Base-by-base conservation (phyloP, 441 rosid genomes). In the Pelargonium citronellum region DNA sequence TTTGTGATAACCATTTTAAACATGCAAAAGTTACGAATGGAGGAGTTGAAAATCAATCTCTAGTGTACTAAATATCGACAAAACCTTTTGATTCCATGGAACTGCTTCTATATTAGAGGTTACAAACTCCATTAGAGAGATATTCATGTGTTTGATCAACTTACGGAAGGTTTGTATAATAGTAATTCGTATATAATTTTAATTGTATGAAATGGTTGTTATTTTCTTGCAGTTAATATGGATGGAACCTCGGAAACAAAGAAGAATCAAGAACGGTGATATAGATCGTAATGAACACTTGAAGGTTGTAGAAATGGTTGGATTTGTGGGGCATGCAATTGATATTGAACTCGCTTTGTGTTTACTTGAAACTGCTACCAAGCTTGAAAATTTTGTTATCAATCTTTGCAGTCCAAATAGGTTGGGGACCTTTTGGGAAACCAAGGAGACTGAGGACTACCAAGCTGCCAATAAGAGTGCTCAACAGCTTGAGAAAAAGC, bases 171-270 rank as follows among this genome's bases (percentile, higher is more conserved):
- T 39, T 39, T 39, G 0, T 39, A 7, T 39, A 3, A 0, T 39
- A 7, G 8, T 39, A 3, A 39, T 39, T 7, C 43, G 43, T 39
- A 27, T 27, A 27, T 27, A 27, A 27, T 24, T 58, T 20, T 10
- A 60, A 12, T 11, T 19, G 24, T 8, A 60, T 60, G 64, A 60
- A 13, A 22, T 4, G 7, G 27, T 1, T 62, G 66, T 62, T 62
- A 60, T 27, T 24, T 27, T 1, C 4, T 62, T 62, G 66, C 66
- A 62, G 66, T 27, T 62, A 5, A 27, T 62, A 62, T 62, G 66
- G 66, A 62, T 62, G 66, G 66, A 62, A 27, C 66, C 66, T 62
- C 39, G 17, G 66, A 62, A 62, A 62, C 66, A 62, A 27, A 62
- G 66, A 62, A 27, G 66, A 62, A 24, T 12, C 6, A 62, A 62